phyloP scores from a whole-genome alignment of 805 yeast genomes.

The Hanseniaspora guilliermondii region DNA sequence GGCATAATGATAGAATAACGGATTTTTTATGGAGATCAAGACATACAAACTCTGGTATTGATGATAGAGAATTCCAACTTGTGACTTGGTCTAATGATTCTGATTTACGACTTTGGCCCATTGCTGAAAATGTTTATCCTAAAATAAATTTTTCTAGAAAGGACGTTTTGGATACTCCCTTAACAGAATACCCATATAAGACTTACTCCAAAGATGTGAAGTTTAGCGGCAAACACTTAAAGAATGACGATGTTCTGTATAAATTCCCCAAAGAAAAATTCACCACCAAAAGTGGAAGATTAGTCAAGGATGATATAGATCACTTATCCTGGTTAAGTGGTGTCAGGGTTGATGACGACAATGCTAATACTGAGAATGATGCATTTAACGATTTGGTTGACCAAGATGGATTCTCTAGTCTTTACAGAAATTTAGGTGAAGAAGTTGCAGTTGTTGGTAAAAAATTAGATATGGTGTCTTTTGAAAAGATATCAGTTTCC shows the following conservation, averaged over 20 bases:
- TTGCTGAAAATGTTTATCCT: constrained; percentile 37
- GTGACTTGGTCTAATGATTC: constrained; percentile 91
- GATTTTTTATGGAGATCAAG: constrained; percentile 82
- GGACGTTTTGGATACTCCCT: constrained; percentile 27
- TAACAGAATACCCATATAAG: constrained; percentile 34
- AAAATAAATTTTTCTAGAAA: constrained; percentile 34
- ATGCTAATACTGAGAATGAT: constrained; percentile 17
- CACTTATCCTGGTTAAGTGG: constrained; percentile 91
- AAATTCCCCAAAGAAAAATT: constrained; percentile 31
- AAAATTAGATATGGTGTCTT: constrained; percentile 72
- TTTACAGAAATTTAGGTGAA: constrained; percentile 66
- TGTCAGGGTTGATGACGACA: constrained; percentile 43
- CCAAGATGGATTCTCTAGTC: constrained; percentile 26
- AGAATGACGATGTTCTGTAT: constrained; percentile 14
- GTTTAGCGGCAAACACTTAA: constrained; percentile 25
- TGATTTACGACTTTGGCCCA: constrained; percentile 74
- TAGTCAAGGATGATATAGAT: constrained; percentile 34
- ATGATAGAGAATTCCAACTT: constrained; percentile 75
- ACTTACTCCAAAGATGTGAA: constrained; percentile 39
- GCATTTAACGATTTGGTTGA: constrained; percentile 23
- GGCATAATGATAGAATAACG: constrained; percentile 73
- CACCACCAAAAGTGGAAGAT: constrained; percentile 21
- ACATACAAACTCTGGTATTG: constrained; percentile 35
- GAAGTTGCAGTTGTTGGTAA: constrained; percentile 82
- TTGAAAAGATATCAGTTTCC: constrained; percentile 78